Percentiles rank a stretch among this genome's conserved stretches.
phyloP scores from a whole-genome alignment of 1,284 basidiomycete genomes.

The Athelia sp. region DNA sequence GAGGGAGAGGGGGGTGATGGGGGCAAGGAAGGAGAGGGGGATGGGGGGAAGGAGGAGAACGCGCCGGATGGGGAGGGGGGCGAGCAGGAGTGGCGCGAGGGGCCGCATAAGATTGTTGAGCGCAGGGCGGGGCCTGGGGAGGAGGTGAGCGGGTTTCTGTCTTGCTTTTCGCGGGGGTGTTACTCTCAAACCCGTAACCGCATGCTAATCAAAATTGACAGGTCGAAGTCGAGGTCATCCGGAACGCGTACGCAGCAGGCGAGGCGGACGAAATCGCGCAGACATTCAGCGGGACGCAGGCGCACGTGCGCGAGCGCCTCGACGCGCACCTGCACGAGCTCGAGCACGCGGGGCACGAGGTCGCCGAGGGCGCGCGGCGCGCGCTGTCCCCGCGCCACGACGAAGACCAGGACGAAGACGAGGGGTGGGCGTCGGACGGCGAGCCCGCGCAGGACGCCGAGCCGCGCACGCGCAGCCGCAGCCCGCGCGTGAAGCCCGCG shows the following conservation, averaged over 20 bases:
- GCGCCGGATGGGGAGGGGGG: conserved; percentile 40
- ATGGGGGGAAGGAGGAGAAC: conserved; percentile 30
- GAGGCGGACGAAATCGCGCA: conserved; percentile 17
- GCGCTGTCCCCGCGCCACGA: conserved; percentile 17
- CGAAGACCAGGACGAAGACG: conserved; percentile 33
- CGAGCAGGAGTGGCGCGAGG: conserved; percentile 63
- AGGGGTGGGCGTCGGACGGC: conserved; percentile 43
- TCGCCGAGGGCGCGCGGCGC: conserved; percentile 25
- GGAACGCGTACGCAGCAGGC: conserved; percentile 33
- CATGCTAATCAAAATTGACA: conserved; percentile 16
- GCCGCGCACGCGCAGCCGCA: conserved; percentile 3
- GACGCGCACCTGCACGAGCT: conserved; percentile 18
- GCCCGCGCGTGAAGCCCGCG: conserved; percentile 16
- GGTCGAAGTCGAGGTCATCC: conserved; percentile 61
- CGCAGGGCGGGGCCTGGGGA: conserved; percentile 48
- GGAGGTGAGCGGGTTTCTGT: conserved; percentile 43
- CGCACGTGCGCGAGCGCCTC: conserved; percentile 10
- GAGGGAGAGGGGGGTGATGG: no score
- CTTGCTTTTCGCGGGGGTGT: conserved; percentile 9
- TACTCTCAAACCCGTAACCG: no score
- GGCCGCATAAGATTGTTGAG: conserved; percentile 64
- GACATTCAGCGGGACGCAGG: conserved; percentile 18
- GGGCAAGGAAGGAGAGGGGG: conserved; percentile 19
- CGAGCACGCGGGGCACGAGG: conserved; percentile 23
- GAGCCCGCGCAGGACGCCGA: conserved; percentile 16